Base-by-base conservation (phyloP, 805 yeast species). In the Spathaspora girioi region DNA sequence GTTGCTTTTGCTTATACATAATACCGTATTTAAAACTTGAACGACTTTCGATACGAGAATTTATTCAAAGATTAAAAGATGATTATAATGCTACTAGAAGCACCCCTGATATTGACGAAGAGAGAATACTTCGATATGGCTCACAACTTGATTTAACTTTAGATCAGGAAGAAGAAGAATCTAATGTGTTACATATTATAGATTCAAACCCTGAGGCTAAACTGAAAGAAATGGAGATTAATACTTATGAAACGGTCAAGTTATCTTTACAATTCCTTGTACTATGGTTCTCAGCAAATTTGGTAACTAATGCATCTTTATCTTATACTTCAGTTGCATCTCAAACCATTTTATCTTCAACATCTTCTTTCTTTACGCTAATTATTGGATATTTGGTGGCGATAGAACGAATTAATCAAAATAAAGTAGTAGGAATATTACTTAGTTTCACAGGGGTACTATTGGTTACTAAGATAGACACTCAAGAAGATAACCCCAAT, bases 281-380 rank as follows among this genome's bases (percentile, higher is more conserved):
- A 2, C 72, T 94, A 43, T 94, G 99, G 99, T 94, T 89, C 64
- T 54, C 84, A 15, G 96, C 98, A 2, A 94, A 94, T 66, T 76
- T 92, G 56, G 86, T 89, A 50, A 90, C 94, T 31, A 94, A 94
- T 68, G 89, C 96, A 0, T 84, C 96, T 18, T 74, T 94, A 48
- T 79, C 87, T 20, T 94, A 86, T 67, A 94, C 99, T 0, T 84
- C 92, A 11, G 99, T 94, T 18, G 96, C 96, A 1, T 86, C 94
- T 12, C 97, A 96, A 61, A 94, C 98, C 2, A 93, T 94, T 20
- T 70, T 94, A 40, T 87, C 97, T 15, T 87, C 97, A 38, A 92
- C 98, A 0, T 86, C 96, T 5, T 88, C 97, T 7, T 91, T 94
- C 64, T 94, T 94, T 80, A 94, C 99, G 0, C 76, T 94, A 40